phyloP scores from a whole-genome alignment of 305 asterid species.

The Fraxinus baroniana region DNA sequence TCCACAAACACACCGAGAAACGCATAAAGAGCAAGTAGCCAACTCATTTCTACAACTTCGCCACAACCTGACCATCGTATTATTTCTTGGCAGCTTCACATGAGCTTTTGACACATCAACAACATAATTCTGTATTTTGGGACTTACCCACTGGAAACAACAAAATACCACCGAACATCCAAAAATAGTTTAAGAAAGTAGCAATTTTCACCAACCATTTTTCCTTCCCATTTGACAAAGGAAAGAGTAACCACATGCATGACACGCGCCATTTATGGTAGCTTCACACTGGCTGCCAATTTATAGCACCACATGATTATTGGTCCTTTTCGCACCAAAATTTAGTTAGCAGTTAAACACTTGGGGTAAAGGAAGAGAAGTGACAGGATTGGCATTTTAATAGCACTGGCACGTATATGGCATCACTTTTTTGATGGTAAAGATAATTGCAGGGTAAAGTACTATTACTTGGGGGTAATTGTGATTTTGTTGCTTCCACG shows the following conservation, averaged over 20 bases:
- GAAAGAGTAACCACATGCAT: background rate
- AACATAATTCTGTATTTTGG: background rate
- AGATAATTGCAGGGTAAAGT: too few relatives aligned
- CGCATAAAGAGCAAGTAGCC: background rate
- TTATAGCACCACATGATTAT: background rate
- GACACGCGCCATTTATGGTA: background rate
- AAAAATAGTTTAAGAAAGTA: background rate
- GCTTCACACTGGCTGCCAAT: background rate
- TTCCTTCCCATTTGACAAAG: background rate
- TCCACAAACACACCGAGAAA: background rate
- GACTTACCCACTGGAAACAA: background rate
- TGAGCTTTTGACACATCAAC: background rate
- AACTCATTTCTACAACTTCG: background rate
- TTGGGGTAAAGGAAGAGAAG: background rate
- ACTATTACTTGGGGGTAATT: background rate
- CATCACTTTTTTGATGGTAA: conserved; percentile 33
- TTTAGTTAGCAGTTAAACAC: background rate
- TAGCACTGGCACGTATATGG: background rate
- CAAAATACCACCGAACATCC: background rate
- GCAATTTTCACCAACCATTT: background rate
- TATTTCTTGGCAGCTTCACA: background rate
- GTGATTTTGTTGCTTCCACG: background rate
- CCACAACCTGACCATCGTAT: background rate
- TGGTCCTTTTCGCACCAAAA: background rate
- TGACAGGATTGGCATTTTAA: background rate